Evolutionary conservation across 73 alveolate species (phyloP).

Genomic region (Symbiodinium natans): DNA sequence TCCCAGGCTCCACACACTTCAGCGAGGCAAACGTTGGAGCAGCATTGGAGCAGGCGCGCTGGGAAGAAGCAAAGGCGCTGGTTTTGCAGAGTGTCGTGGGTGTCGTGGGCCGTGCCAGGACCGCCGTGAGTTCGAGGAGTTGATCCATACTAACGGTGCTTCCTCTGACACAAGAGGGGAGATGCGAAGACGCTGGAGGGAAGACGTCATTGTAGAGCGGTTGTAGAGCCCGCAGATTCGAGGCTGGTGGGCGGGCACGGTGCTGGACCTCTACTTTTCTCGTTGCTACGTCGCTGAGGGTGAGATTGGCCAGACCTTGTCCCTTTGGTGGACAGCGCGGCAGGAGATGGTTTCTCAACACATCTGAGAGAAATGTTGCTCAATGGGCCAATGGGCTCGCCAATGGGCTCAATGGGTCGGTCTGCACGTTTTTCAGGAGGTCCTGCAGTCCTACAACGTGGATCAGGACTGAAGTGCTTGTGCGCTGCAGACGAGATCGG

Average conservation of each 20-base stretch:
- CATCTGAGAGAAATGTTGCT: no score
- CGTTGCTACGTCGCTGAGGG: conserved; percentile 73
- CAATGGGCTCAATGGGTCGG: no score
- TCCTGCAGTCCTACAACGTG: background rate
- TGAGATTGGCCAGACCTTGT: conserved; percentile 59
- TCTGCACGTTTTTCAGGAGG: background rate
- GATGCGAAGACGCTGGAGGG: background rate
- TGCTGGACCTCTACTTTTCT: conserved; percentile 75
- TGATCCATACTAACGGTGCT: conserved; percentile 49
- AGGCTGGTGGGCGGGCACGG: conserved; percentile 88
- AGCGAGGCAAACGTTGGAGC: background rate
- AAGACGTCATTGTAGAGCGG: background rate
- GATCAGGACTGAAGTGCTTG: background rate
- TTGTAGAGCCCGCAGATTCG: background rate
- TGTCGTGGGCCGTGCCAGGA: background rate
- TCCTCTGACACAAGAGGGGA: background rate
- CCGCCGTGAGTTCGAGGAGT: conserved; percentile 71
- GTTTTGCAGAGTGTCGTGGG: background rate
- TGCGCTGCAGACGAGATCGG: background rate
- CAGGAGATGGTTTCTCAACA: no score
- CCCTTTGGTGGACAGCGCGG: conserved; percentile 57
- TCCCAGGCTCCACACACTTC: background rate
- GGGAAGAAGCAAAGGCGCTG: no score
- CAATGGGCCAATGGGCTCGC: no score
- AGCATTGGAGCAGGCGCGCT: background rate